These are phyloP conservation scores for Mucor saturninus DNA, from an alignment of 371 early-diverging fungal species.

Conservation along the genomic window DNA sequence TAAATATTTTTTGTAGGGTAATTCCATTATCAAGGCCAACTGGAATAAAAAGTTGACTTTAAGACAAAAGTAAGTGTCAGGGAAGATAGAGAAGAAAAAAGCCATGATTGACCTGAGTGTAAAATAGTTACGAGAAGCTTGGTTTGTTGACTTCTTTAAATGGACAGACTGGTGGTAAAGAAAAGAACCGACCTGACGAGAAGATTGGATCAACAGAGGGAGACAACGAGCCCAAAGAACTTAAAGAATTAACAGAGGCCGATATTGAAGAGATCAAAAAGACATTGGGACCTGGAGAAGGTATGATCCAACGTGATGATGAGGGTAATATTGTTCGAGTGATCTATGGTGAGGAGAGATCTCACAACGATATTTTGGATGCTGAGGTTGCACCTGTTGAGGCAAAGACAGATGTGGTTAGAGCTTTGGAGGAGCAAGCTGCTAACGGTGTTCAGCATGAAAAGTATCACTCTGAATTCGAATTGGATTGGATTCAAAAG, in stretches of 20 bases:
- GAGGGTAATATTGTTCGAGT: conserved; percentile 79
- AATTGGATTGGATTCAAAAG: conserved; percentile 64
- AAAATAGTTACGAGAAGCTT: conserved; percentile 60
- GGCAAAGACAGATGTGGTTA: conserved; percentile 70
- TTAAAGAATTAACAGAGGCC: conserved; percentile 57
- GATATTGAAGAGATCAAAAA: conserved; percentile 55
- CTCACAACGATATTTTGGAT: conserved; percentile 65
- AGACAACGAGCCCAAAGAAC: conserved; percentile 42
- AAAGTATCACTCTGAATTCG: conserved; percentile 69
- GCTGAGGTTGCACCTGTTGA: conserved; percentile 52
- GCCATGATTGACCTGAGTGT: not conserved
- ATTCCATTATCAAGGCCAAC: conserved; percentile 66
- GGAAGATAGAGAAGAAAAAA: not conserved
- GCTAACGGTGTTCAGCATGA: conserved; percentile 53
- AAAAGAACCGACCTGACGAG: conserved; percentile 38
- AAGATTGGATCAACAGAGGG: conserved; percentile 20
- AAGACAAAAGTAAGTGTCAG: conserved; percentile 68
- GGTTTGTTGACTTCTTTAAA: conserved; percentile 83
- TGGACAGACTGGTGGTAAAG: conserved; percentile 73
- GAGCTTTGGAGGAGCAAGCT: conserved; percentile 65
- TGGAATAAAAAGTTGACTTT: conserved; percentile 81
- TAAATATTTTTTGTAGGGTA: conserved; percentile 37
- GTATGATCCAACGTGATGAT: conserved; percentile 84
- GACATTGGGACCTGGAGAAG: conserved; percentile 66
- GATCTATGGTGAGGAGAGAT: conserved; percentile 65